Evolutionary conservation across 2,329 filamentous ascomycete genomes (phyloP), one percentile per base, ranked within the genome.

Genomic region (Periconia sp.): DNA sequence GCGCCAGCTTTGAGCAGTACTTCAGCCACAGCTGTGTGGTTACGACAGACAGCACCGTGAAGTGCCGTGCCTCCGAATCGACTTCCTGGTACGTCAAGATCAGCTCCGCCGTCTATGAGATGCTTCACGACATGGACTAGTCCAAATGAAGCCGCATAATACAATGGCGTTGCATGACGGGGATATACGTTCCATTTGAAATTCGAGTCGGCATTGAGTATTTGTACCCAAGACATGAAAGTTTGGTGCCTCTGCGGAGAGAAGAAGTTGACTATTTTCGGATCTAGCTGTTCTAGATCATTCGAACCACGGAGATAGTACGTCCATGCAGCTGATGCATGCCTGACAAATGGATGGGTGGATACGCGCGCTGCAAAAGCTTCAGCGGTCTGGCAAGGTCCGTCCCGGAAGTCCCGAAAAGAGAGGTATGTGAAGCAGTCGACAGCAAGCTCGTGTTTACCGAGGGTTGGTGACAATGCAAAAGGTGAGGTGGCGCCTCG

Each of bases 221-320:
- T 18, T 36, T 42, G 39, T 8, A 42, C 19, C 39, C 39, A 42
- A n/a, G 39, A 42, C 39, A 42, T 42, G 39, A 42, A 42, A 10
- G 16, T 22, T n/a, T 10, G 3, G 13, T 25, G 31, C 7, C 16
- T 19, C 9, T 36, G 11, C 4, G 32, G 15, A 4, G 31, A 21
- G 39, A 42, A 42, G 39, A 42, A 36, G 16, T n/a, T 16, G 21
- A 15, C 11, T 10, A 42, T 23, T 4, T 15, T 22, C 9, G 11
- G 4, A 5, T 22, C 16, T 5, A 36, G 18, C 13, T 36, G 23
- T 11, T 10, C 13, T 16, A 15, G 4, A 10, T 15, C 8, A n/a
- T 28, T 25, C 7, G 39, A 5, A 7, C 15, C 22, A 16, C 32
- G 22, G 3, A 36, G 25, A 17, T 42, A 42, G 17, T 42, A 42